phyloP scores from a whole-genome alignment of 345 rosid genomes.

The Pistacia integerrima region DNA sequence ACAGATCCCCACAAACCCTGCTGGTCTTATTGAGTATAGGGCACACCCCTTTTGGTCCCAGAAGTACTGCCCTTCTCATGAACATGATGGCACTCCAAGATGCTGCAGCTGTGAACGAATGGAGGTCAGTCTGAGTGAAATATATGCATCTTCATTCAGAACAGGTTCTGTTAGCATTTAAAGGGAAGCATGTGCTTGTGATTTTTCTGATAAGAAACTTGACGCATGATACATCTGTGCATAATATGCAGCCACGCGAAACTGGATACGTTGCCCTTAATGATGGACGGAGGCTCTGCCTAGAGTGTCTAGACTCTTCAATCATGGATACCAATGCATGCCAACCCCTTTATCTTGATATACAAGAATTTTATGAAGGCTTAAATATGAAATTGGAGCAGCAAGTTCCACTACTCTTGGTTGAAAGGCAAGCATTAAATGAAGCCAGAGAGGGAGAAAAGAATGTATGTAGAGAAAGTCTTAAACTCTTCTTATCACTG shows the following conservation, averaged over 20 bases:
- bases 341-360: slow-evolving; percentile 80
- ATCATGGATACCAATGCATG: slow-evolving; percentile 88
- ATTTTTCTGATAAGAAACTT: slow-evolving; percentile 2
- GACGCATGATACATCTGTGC: slow-evolving; percentile 13
- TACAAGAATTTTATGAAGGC: slow-evolving; percentile 80
- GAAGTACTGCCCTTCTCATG: slow-evolving; percentile 96
- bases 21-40: slow-evolving; percentile 96
- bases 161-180: slow-evolving; percentile 1
- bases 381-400: slow-evolving; percentile 89
- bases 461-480: slow-evolving; percentile 52
- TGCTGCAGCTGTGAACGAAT: slow-evolving; percentile 99
- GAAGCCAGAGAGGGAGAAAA: slow-evolving; percentile 98
- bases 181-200: neutral
- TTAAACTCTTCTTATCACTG: neutral
- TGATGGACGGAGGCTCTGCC: slow-evolving; percentile 94
- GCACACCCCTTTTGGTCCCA: slow-evolving; percentile 99
- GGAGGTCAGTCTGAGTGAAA: slow-evolving; percentile 69
- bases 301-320: slow-evolving; percentile 95
- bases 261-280: slow-evolving; percentile 65
- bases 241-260: slow-evolving; percentile 62
- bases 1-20: slow-evolving; percentile 93
- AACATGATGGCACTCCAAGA: slow-evolving; percentile 83
- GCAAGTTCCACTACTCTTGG: slow-evolving; percentile 86
- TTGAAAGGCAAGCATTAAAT: slow-evolving; percentile 91
- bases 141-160: neutral